Conservation (phyloP, 1,284 basidiomycete species). For the Ganoderma lucidum region DNA sequence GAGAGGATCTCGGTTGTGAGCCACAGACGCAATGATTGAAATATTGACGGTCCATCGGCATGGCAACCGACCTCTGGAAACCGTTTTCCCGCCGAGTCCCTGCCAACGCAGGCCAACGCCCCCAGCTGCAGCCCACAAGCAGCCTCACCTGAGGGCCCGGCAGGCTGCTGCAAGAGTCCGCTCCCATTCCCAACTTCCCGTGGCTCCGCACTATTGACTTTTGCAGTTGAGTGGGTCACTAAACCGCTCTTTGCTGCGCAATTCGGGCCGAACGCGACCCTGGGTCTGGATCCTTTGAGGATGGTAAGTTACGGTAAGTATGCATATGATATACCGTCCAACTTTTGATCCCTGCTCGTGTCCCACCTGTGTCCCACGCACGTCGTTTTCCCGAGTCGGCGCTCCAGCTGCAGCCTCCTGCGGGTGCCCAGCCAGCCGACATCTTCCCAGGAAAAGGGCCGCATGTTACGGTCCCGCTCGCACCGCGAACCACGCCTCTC, state of each 20-base stretch:
- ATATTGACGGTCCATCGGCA: not conserved
- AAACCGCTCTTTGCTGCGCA: not conserved
- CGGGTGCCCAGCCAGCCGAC: not conserved
- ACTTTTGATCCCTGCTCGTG: not conserved
- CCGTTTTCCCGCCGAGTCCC: not conserved
- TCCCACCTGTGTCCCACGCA: not conserved
- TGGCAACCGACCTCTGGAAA: slow-evolving; percentile 4
- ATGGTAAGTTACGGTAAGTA: too few species aligned
- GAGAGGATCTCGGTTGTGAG: slow-evolving; percentile 1
- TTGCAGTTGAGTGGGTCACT: not conserved
- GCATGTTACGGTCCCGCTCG: slow-evolving; percentile 1
- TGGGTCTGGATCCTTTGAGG: not conserved
- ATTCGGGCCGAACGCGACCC: not conserved
- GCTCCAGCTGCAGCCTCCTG: not conserved
- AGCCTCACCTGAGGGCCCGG: too few species aligned
- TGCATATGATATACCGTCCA: not conserved
- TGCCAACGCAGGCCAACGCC: not conserved
- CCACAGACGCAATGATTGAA: not conserved
- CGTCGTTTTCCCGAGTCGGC: not conserved
- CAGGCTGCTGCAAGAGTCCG: not conserved
- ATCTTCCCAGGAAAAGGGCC: slow-evolving; percentile 3
- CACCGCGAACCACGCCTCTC: not conserved
- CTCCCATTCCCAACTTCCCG: not conserved
- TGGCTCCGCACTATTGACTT: not conserved
- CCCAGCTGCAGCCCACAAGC: not conserved